Percentiles rank a stretch among this genome's conserved stretches.
phyloP scores from a whole-genome alignment of 805 yeast species.

The Kockiozyma suomiensis region DNA sequence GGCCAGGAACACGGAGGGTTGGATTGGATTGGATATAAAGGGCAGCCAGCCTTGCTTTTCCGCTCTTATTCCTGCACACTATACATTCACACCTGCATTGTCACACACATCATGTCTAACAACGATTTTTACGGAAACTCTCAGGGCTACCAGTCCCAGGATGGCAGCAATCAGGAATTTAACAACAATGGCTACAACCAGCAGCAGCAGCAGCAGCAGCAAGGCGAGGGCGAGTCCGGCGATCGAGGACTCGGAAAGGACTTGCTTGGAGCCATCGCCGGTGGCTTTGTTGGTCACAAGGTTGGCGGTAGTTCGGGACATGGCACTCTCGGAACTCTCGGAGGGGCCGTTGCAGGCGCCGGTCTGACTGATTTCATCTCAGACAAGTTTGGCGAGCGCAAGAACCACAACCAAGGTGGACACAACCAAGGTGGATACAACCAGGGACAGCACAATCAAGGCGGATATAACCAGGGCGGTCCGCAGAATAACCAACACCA shows the following conservation, averaged over 20 bases:
- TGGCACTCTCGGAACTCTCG: constrained; percentile 28
- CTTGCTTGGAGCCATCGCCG: constrained; percentile 27
- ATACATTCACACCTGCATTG: background rate
- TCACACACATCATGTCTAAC: constrained; percentile 15
- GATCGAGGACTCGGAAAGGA: constrained; percentile 30
- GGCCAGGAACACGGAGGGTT: background rate
- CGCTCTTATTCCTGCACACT: no score
- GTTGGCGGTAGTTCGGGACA: constrained; percentile 24
- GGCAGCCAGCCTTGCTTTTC: no score
- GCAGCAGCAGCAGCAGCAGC: constrained; percentile 27
- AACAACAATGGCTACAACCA: constrained; percentile 24
- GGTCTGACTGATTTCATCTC: constrained; percentile 15
- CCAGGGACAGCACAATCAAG: no score
- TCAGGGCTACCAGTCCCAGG: constrained; percentile 20
- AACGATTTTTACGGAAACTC: constrained; percentile 21
- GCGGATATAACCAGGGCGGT: no score
- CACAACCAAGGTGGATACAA: background rate
- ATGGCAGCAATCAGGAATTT: constrained; percentile 18
- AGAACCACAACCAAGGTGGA: background rate
- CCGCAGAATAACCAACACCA: no score
- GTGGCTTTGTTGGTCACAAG: constrained; percentile 29
- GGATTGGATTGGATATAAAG: no score
- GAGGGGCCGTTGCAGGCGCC: constrained; percentile 32
- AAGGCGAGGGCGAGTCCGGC: constrained; percentile 15
- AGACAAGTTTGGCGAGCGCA: background rate